phyloP scores from a whole-genome alignment of 805 yeast species.

The Teunomyces stri region DNA sequence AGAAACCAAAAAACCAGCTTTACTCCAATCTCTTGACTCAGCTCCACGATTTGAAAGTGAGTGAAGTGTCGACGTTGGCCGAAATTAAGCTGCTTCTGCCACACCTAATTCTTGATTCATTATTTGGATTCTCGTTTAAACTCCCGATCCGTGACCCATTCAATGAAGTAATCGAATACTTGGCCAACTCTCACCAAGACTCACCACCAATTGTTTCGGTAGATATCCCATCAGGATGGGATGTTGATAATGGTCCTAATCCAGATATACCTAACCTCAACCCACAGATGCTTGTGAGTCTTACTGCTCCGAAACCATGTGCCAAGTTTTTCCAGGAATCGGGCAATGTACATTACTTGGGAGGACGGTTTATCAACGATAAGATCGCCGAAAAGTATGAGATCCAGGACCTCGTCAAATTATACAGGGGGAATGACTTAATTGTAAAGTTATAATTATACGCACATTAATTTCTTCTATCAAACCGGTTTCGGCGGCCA shows the following conservation, averaged over 20 bases:
- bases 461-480: neutral
- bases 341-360: constrained; percentile 64
- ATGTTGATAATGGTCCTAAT: constrained; percentile 81
- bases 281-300: constrained; percentile 71
- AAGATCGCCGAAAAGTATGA: constrained; percentile 71
- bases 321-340: constrained; percentile 42
- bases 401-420: constrained; percentile 46
- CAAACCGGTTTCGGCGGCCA: constrained; percentile 2
- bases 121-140: constrained; percentile 91
- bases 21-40: constrained; percentile 65
- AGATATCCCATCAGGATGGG: constrained; percentile 97
- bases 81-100: constrained; percentile 20
- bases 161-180: constrained; percentile 35
- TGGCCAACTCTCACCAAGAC: constrained; percentile 33
- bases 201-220: constrained; percentile 71
- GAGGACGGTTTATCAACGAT: constrained; percentile 80
- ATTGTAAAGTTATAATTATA: constrained; percentile 31
- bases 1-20: constrained; percentile 50
- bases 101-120: constrained; percentile 59
- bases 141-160: constrained; percentile 87
- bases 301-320: constrained; percentile 95
- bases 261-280: constrained; percentile 40
- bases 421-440: constrained; percentile 33
- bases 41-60: constrained; percentile 60
- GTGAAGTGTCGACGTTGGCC: constrained; percentile 45